Percentiles rank a stretch among this genome's conserved stretches.
These are phyloP conservation scores for Hyaloscypha variabilis DNA, from an alignment of 495 filamentous ascomycete species.

Conservation along the genomic window DNA sequence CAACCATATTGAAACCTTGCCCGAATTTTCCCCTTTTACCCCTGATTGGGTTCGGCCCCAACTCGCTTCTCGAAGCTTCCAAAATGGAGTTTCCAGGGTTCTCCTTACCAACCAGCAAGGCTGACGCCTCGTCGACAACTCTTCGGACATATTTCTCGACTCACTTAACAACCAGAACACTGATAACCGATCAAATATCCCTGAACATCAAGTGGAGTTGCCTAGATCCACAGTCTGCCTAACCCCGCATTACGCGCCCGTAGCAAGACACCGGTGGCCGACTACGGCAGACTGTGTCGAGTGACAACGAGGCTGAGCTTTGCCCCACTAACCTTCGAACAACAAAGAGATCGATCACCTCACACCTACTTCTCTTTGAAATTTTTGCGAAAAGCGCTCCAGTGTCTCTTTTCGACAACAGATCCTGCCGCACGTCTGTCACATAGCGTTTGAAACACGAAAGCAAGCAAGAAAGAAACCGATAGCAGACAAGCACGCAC, in stretches of 20 bases:
- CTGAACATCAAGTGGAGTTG: neutral
- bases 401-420: neutral
- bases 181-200: neutral
- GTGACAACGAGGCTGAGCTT: neutral
- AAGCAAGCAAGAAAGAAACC: neutral
- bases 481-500: neutral
- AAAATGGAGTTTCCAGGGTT: neutral
- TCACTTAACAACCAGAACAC: neutral
- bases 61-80: slow-evolving; percentile 1
- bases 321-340: neutral
- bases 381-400: neutral
- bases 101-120: neutral
- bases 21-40: neutral
- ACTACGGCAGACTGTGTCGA: neutral
- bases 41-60: neutral
- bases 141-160: neutral
- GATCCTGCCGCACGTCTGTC: neutral
- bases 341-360: neutral
- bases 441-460: neutral
- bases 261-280: neutral
- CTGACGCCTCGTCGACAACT: neutral
- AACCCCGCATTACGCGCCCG: neutral
- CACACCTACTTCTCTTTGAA: neutral
- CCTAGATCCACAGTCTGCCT: neutral
- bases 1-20: too few species aligned